These are phyloP conservation scores for Cercospora canescens DNA, from an alignment of 2,329 filamentous ascomycete genomes.

Conservation along the genomic window DNA sequence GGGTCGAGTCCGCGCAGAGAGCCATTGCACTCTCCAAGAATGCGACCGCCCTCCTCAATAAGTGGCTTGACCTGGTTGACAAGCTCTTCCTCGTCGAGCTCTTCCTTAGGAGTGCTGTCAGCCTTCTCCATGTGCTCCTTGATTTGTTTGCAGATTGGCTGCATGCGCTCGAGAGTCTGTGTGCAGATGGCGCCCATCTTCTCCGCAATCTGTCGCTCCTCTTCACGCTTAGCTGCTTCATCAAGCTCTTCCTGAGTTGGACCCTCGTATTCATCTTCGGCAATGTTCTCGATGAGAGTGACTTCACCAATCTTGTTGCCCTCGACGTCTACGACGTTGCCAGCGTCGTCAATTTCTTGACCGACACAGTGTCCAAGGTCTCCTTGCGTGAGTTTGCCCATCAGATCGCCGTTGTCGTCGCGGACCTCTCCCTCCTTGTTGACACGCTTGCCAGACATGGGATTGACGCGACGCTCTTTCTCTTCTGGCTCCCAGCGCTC, in stretches of 20 bases:
- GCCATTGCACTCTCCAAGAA: conserved; percentile 84
- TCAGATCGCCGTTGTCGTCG: conserved; percentile 52
- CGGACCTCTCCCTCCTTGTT: conserved; percentile 56
- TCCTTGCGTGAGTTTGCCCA: conserved; percentile 52
- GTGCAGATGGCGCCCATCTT: conserved; percentile 73
- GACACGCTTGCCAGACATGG: conserved; percentile 58
- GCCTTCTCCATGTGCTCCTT: conserved; percentile 79
- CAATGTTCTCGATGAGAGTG: conserved; percentile 62
- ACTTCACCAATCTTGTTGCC: conserved; percentile 66
- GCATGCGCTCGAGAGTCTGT: conserved; percentile 79
- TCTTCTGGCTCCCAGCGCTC: conserved; percentile 56
- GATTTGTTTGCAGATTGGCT: conserved; percentile 84
- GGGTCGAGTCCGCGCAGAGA: conserved; percentile 85
- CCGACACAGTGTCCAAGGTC: conserved; percentile 54
- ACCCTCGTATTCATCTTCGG: conserved; percentile 53
- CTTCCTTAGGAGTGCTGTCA: conserved; percentile 78
- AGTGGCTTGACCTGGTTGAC: conserved; percentile 84
- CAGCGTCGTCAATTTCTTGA: conserved; percentile 54
- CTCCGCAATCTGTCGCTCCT: conserved; percentile 74
- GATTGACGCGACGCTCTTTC: conserved; percentile 58
- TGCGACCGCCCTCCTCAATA: conserved; percentile 80
- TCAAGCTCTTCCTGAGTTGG: conserved; percentile 56
- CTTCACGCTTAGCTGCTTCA: conserved; percentile 54
- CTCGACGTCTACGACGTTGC: conserved; percentile 54
- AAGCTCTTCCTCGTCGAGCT: conserved; percentile 85